These are phyloP conservation scores for Globisporangium canariense DNA, from an alignment of 352 stramenopile genomes.

Conservation along the genomic window DNA sequence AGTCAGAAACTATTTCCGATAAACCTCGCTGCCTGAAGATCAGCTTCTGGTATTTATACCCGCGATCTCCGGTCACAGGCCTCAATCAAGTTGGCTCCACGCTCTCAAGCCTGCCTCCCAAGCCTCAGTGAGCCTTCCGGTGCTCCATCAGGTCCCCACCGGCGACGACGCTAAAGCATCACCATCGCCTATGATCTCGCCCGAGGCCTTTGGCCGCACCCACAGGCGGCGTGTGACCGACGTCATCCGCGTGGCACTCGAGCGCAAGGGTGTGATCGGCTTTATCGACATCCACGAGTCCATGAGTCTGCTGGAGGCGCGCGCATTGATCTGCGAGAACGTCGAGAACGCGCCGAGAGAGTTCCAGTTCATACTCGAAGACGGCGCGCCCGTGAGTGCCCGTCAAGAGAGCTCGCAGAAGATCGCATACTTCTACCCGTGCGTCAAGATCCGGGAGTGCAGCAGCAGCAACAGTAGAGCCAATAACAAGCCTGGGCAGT, in stretches of 20 bases:
- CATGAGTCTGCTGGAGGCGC: constrained; percentile 62
- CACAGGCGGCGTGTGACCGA: constrained; percentile 52
- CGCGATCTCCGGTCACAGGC: neutral
- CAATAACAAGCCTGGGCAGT: constrained; percentile 9
- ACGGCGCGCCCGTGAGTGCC: constrained; percentile 53
- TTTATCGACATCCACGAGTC: constrained; percentile 70
- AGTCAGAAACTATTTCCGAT: neutral
- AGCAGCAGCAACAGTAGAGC: constrained; percentile 5
- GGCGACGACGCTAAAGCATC: neutral
- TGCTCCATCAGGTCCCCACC: neutral
- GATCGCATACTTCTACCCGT: constrained; percentile 61
- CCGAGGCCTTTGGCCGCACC: constrained; percentile 36
- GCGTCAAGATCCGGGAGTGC: constrained; percentile 65
- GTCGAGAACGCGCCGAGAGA: constrained; percentile 59
- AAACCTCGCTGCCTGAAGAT: neutral
- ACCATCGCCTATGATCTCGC: constrained; percentile 44
- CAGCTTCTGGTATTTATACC: constrained; percentile 1
- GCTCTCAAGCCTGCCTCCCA: too few relatives aligned
- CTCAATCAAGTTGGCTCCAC: neutral
- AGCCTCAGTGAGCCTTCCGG: neutral
- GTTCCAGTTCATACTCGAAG: constrained; percentile 75
- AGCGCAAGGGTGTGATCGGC: constrained; percentile 58
- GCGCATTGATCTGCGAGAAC: constrained; percentile 60
- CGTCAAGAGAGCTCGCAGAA: constrained; percentile 58
- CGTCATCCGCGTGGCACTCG: constrained; percentile 60